A percentile compares a stretch with the other conserved stretches of the same genome.
These are phyloP conservation scores for Sporothrix curviconia DNA, from an alignment of 2,329 filamentous ascomycete species.

Conservation along the genomic window DNA sequence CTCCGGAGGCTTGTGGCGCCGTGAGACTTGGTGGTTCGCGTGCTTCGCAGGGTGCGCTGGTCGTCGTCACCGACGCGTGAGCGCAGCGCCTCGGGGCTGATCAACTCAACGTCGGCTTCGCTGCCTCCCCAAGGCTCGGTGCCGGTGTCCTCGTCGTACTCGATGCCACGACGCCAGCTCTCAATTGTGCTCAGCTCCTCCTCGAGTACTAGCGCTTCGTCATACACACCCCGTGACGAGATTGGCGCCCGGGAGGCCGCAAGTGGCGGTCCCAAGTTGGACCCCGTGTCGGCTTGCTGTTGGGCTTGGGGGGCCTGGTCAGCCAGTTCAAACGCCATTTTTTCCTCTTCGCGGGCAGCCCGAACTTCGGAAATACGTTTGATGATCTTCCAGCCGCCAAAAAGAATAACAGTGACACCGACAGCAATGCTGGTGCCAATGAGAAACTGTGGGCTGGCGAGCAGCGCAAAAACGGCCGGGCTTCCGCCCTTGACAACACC, in stretches of 20 bases:
- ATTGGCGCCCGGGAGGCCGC: background rate
- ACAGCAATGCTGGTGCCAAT: constrained; percentile 85
- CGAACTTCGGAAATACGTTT: constrained; percentile 62
- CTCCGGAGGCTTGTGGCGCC: constrained; percentile 22
- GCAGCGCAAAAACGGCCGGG: constrained; percentile 77
- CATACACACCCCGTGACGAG: constrained; percentile 27
- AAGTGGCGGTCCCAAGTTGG: constrained; percentile 7
- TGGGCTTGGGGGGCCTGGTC: constrained; percentile 9
- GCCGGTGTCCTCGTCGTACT: constrained; percentile 39
- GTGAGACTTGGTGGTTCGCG: constrained; percentile 23
- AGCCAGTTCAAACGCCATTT: constrained; percentile 25
- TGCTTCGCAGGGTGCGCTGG: constrained; percentile 26
- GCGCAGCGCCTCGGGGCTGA: constrained; percentile 49
- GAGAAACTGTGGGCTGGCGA: constrained; percentile 87
- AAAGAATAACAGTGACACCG: constrained; percentile 90
- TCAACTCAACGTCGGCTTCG: constrained; percentile 45
- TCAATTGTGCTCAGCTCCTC: constrained; percentile 55
- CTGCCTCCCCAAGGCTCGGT: background rate
- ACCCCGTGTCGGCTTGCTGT: background rate
- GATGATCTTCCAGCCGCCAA: constrained; percentile 96
- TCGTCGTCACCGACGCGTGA: constrained; percentile 33
- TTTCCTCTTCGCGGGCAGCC: constrained; percentile 23
- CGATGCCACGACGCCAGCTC: constrained; percentile 52
- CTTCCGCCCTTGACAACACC: constrained; percentile 70
- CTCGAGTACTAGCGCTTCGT: constrained; percentile 52